Evolutionary conservation across 176 grass and related monocot species (phyloP), one percentile per base, ranked within the genome.

Genomic region (Musa acuminata): DNA sequence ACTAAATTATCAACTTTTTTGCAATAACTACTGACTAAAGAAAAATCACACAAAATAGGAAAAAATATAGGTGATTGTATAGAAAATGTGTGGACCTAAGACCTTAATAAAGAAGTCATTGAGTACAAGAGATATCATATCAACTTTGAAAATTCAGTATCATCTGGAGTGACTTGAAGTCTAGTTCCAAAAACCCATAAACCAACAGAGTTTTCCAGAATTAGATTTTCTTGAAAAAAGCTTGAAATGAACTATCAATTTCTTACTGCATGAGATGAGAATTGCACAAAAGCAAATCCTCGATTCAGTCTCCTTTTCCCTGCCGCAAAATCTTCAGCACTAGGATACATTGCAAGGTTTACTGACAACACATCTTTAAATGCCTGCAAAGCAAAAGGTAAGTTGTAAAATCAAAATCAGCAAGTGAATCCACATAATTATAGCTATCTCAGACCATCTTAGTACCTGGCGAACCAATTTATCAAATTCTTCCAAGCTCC

Each of bases 221-320:
- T 9, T 60, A 60, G 57, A n/a, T 60, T 60, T 60, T 8, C 0
- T 35, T 27, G 13, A 16, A 67, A 67, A 67, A 67, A 1, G 11
- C 1, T 20, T 21, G 17, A 10, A 2, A 26, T 27, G 25, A 75
- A 60, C 8, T n/a, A 49, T 73, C 51, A 72, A 67, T 72, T 54
- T 75, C 92, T 83, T 84, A 96, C 92, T 62, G 81, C 80, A 85
- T 91, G 92, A 79, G 88, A 91, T 73, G 86, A 75, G 81, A 91
- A 96, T 51, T 62, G 88, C 59, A 96, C 88, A 67, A 96, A 89
- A 59, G 80, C 92, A 91, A 91, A 91, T 59, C 92, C 92, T 71
- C 92, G 73, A 65, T 96, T 91, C 55, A 87, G 55, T 80, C 72
- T 77, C 24, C 63, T 89, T 81, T 80, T 96, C 10, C 62, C 81